A percentile compares a stretch with the other conserved stretches of the same genome.
Conservation (phyloP, 2,329 filamentous ascomycete genomes). For the Albifimbria verrucaria region DNA sequence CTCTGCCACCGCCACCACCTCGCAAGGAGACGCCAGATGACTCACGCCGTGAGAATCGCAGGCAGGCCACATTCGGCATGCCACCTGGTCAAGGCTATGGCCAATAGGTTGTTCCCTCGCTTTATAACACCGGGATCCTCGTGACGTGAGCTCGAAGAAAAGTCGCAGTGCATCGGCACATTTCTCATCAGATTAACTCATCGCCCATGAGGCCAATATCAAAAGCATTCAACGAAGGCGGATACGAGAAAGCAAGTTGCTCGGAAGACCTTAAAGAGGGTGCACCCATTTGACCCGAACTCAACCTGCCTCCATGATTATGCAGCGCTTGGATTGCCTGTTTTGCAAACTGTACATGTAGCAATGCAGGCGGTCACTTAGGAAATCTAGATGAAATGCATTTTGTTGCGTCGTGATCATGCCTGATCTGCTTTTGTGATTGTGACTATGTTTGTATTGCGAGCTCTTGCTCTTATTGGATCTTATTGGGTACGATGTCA, state of each 20-base stretch:
- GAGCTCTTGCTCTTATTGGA: neutral
- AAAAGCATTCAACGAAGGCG: too few relatives aligned
- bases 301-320: too few relatives aligned
- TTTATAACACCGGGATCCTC: too few relatives aligned
- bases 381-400: slow-evolving; percentile 19
- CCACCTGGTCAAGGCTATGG: slow-evolving; percentile 39
- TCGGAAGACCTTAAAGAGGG: too few relatives aligned
- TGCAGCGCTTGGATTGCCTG: slow-evolving; percentile 12
- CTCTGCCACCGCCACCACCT: slow-evolving; percentile 58
- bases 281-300: too few relatives aligned
- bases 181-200: too few relatives aligned
- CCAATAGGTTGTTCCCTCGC: neutral
- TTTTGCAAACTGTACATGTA: slow-evolving; percentile 15
- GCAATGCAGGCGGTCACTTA: slow-evolving; percentile 14
- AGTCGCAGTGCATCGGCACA: too few relatives aligned
- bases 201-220: too few relatives aligned
- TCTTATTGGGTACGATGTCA: slow-evolving; percentile 13
- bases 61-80: slow-evolving; percentile 52
- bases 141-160: too few relatives aligned
- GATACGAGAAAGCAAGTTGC: too few relatives aligned
- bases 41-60: slow-evolving; percentile 46
- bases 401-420: neutral
- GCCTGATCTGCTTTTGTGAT: neutral
- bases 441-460: neutral
- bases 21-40: slow-evolving; percentile 56